These are phyloP conservation scores for Suillus subalutaceus DNA, from an alignment of 768 basidiomycete species.

Conservation along the genomic window DNA sequence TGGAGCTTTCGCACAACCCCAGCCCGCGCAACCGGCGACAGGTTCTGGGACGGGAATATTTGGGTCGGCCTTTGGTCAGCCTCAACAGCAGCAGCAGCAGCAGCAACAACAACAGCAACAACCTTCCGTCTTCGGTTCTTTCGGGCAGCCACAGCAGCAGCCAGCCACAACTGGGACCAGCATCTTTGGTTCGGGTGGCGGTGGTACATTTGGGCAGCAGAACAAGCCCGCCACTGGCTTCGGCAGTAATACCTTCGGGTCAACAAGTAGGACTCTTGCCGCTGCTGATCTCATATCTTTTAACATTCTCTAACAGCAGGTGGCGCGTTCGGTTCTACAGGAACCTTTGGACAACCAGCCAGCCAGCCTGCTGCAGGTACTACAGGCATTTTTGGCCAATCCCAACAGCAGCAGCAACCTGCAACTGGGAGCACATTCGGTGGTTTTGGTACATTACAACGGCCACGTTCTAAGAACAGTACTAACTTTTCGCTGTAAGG, in stretches of 20 bases:
- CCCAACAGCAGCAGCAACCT: constrained; percentile 35
- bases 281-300: not conserved
- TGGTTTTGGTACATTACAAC: constrained; percentile 34
- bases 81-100: constrained; percentile 31
- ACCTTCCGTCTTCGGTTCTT: constrained; percentile 49
- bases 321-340: constrained; percentile 23
- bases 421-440: constrained; percentile 41
- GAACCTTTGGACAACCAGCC: constrained; percentile 32
- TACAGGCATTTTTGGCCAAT: constrained; percentile 38
- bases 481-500: constrained; percentile 24
- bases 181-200: constrained; percentile 36
- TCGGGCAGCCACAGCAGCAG: constrained; percentile 50
- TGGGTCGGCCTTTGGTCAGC: constrained; percentile 45
- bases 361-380: constrained; percentile 25
- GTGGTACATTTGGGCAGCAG: constrained; percentile 33
- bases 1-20: constrained; percentile 38
- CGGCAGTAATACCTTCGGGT: constrained; percentile 23
- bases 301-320: constrained; percentile 18
- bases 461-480: not conserved
- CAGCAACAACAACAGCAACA: constrained; percentile 41
- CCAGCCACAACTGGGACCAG: constrained; percentile 30
- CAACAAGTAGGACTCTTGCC: constrained; percentile 24
- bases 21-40: constrained; percentile 42
- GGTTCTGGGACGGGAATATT: constrained; percentile 44
- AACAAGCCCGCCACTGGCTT: constrained; percentile 36